Base-by-base conservation (phyloP, 169 alveolate species). In the Theileria equi region DNA sequence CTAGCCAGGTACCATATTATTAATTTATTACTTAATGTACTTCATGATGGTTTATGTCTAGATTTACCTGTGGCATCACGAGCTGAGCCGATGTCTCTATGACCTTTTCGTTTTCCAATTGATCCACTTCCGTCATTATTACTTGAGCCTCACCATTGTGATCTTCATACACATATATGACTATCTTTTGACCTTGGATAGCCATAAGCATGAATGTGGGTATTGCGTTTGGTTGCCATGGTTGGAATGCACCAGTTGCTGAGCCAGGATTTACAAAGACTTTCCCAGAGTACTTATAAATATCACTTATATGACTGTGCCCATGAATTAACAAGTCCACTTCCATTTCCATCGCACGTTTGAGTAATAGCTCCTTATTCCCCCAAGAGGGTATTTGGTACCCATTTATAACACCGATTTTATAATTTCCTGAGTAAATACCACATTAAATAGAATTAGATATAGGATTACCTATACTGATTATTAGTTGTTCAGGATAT, bases 381-480 rank as follows among this genome's bases (percentile, higher is more conserved):
- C 96, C 96, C 98, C 98, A 94, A 26, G 98, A 95, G 16, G 93
- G 88, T 31, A 95, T 81, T 80, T 95, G 92, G 73, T 95, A 96
- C 2, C 98, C 98, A 73, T 95, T 96, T 21, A 92, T 90, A 58
- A 95, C 48, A n/a, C 97, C 95, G 8, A 95, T 90, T 74, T 91
- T 94, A 70, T 91, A 91, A 66, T 90, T 89, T 7, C 98, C 98
- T 54, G 91, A 72, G 13, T 55, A 26, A n/a, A 88, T n/a, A 26
- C n/a, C n/a, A n/a, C 16, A n/a, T 53, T 31, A 25, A 54, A 10
- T 1, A 7, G 17, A 8, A 5, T 5, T 21, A 26, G 10, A 7
- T n/a, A 36, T 11, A 32, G 21, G 63, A 70, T 19, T 17, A 67
- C 85, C 85, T 23, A 86, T 80, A 8, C 52, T 60, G 45, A 86